Evolutionary conservation across 306 rosid species (phyloP).

Genomic region (Glycine soja): DNA sequence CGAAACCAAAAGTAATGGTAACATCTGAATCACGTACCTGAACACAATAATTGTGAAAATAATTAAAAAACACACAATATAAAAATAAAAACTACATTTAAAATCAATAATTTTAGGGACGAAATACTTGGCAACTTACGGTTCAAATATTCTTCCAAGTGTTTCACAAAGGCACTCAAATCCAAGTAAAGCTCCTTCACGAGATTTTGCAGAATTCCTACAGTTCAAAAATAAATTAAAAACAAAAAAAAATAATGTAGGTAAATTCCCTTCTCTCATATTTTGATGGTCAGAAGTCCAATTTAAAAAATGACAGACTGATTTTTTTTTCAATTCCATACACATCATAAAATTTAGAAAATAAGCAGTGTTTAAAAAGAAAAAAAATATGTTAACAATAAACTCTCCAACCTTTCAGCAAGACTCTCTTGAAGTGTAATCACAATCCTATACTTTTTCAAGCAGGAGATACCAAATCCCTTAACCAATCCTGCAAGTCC

Average conservation of each 20-base stretch:
- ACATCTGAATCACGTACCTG: slow-evolving; percentile 95
- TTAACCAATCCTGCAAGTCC: slow-evolving; percentile 97
- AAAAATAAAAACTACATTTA: not conserved
- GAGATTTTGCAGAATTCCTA: slow-evolving; percentile 93
- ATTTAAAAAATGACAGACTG: not conserved
- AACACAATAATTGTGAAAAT: slow-evolving; percentile 34
- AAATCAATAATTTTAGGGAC: slow-evolving; percentile 27
- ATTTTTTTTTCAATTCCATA: not conserved
- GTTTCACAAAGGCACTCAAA: slow-evolving; percentile 98
- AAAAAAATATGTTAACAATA: slow-evolving; percentile 9
- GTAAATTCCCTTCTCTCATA: not conserved
- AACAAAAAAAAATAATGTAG: slow-evolving; percentile 2
- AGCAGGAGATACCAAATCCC: slow-evolving; percentile 85
- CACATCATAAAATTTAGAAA: slow-evolving; percentile 7
- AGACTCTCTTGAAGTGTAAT: slow-evolving; percentile 75
- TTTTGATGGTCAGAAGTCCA: not conserved
- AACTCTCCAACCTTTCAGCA: slow-evolving; percentile 73
- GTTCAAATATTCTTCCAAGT: slow-evolving; percentile 93
- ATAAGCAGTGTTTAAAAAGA: not conserved
- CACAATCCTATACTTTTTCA: slow-evolving; percentile 83
- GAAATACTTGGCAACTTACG: slow-evolving; percentile 61
- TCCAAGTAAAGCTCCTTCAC: slow-evolving; percentile 95
- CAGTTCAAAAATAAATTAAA: slow-evolving; percentile 36
- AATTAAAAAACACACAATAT: slow-evolving; percentile 16
- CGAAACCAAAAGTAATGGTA: slow-evolving; percentile 90